Percentiles rank a stretch among this genome's conserved stretches.
These are phyloP conservation scores for Phaeomoniella chlamydospora DNA, from an alignment of 2,329 filamentous ascomycete genomes.

Conservation along the genomic window DNA sequence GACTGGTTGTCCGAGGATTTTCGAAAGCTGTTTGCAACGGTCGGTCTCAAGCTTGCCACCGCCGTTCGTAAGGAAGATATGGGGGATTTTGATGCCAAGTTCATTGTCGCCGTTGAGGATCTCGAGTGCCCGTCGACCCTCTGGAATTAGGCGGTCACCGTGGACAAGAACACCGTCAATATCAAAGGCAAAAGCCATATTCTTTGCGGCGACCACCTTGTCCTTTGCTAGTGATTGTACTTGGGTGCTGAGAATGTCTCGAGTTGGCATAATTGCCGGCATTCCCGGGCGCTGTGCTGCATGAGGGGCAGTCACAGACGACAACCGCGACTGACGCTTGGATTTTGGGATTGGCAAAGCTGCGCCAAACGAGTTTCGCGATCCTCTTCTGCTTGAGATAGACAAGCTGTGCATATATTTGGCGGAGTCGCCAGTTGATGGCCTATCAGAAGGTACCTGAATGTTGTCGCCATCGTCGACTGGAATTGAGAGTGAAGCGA, in stretches of 20 bases:
- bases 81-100: slow-evolving; percentile 56
- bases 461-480: slow-evolving; percentile 26
- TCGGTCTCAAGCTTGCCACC: slow-evolving; percentile 55
- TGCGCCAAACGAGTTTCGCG: slow-evolving; percentile 62
- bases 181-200: slow-evolving; percentile 64
- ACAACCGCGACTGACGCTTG: slow-evolving; percentile 54
- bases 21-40: slow-evolving; percentile 51
- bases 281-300: slow-evolving; percentile 24
- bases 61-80: slow-evolving; percentile 47
- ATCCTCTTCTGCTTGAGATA: slow-evolving; percentile 48
- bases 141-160: slow-evolving; percentile 53
- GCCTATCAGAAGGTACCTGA: slow-evolving; percentile 56
- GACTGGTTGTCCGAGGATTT: slow-evolving; percentile 48
- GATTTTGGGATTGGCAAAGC: slow-evolving; percentile 58
- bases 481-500: not conserved
- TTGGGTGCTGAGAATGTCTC: slow-evolving; percentile 41
- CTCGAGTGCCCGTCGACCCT: slow-evolving; percentile 50
- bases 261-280: slow-evolving; percentile 39
- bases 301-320: slow-evolving; percentile 38
- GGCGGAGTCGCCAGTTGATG: slow-evolving; percentile 51
- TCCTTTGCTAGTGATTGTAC: slow-evolving; percentile 52
- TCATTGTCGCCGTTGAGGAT: slow-evolving; percentile 65
- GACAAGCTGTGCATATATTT: slow-evolving; percentile 63
- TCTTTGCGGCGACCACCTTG: slow-evolving; percentile 56
- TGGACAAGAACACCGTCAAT: slow-evolving; percentile 58